Percentiles rank a stretch among this genome's conserved stretches.
These are phyloP conservation scores for Aspergillus amoenus DNA, from an alignment of 2,329 filamentous ascomycete species.

Conservation along the genomic window DNA sequence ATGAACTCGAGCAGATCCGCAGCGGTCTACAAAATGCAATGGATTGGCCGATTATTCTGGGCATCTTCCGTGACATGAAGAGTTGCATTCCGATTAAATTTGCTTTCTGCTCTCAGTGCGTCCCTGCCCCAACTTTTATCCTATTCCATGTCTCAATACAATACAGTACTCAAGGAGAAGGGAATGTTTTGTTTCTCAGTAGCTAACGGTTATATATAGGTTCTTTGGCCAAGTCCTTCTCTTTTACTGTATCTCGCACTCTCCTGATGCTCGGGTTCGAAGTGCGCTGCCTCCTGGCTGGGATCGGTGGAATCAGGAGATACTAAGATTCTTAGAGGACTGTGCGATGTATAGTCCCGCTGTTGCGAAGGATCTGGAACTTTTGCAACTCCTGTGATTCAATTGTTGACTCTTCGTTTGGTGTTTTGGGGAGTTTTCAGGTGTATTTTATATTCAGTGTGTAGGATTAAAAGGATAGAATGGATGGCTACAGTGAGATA, in stretches of 20 bases:
- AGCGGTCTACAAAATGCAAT: constrained; percentile 41
- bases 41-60: constrained; percentile 42
- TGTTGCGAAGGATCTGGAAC: constrained; percentile 40
- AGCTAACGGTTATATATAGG: constrained; percentile 16
- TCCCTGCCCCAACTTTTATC: neutral
- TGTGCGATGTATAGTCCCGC: constrained; percentile 40
- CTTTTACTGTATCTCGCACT: constrained; percentile 43
- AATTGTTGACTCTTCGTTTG: neutral
- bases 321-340: constrained; percentile 41
- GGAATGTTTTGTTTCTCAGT: too few species aligned
- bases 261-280: constrained; percentile 34
- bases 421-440: neutral
- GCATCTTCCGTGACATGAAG: constrained; percentile 42
- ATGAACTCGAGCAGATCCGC: constrained; percentile 41
- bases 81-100: constrained; percentile 45
- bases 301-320: constrained; percentile 43
- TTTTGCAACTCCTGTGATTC: constrained; percentile 32
- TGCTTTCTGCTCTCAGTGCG: constrained; percentile 42
- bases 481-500: too few species aligned
- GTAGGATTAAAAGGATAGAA: too few species aligned
- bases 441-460: too few species aligned
- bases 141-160: neutral
- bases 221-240: constrained; percentile 46
- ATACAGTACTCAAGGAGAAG: too few species aligned
- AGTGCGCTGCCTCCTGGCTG: constrained; percentile 38